phyloP scores from a whole-genome alignment of 345 rosid genomes.

The Lumnitzera littorea region DNA sequence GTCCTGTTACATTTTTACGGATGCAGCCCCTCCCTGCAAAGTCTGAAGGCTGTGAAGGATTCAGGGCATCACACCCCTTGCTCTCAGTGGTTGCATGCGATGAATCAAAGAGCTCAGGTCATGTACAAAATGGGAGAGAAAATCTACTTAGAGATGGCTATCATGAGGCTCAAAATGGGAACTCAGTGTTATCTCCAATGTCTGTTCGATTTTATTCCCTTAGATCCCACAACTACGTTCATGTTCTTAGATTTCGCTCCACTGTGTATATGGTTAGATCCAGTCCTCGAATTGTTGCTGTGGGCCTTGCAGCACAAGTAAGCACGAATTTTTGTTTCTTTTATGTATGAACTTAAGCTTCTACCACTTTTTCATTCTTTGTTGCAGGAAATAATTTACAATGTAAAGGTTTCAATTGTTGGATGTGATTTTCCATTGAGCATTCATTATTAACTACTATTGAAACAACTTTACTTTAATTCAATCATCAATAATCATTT shows the following conservation, averaged over 20 bases:
- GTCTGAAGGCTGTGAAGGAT: conserved; percentile 68
- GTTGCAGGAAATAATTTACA: no score
- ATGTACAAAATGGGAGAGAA: conserved; percentile 43
- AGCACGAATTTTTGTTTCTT: conserved; percentile 13
- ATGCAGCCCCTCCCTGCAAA: conserved; percentile 81
- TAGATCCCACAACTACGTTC: conserved; percentile 80
- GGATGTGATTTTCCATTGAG: no score
- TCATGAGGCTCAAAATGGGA: conserved; percentile 50
- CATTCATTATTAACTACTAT: no score
- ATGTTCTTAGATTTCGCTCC: conserved; percentile 85
- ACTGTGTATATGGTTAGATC: conserved; percentile 88
- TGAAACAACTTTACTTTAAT: no score
- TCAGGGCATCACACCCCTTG: conserved; percentile 78
- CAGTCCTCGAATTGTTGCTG: conserved; percentile 81
- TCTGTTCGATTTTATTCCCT: conserved; percentile 84
- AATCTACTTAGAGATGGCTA: conserved; percentile 44
- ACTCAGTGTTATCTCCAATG: conserved; percentile 48
- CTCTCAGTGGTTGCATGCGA: conserved; percentile 86
- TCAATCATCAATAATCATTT: no score
- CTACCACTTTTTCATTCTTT: no score
- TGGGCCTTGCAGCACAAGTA: conserved; percentile 88
- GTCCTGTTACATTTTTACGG: conserved; percentile 77
- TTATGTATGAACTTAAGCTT: no score
- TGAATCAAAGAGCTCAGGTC: conserved; percentile 48
- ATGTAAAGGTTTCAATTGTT: no score